Conservation (phyloP, 805 yeast genomes). For the Hyphopichia homilentoma region DNA sequence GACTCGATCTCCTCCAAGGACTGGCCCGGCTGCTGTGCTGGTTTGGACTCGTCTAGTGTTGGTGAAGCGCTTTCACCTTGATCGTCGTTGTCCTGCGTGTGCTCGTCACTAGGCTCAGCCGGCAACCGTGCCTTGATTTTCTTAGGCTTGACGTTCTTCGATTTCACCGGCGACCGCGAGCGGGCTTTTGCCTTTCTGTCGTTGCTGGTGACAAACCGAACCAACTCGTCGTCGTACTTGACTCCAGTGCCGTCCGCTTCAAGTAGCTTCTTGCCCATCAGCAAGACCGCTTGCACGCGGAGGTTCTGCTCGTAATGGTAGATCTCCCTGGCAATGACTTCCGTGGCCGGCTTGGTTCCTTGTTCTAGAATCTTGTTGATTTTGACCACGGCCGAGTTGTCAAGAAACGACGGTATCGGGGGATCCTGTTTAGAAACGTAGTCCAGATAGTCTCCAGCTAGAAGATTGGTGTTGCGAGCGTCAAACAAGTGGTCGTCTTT, state of each 20-base stretch:
- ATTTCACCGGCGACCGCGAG: background rate
- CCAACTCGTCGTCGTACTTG: conserved; percentile 3
- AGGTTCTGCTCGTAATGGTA: conserved; percentile 22
- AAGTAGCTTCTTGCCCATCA: conserved; percentile 18
- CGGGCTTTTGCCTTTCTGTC: background rate
- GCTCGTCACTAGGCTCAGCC: too few relatives aligned
- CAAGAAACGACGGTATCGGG: conserved; percentile 2
- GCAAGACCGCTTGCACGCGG: conserved; percentile 24
- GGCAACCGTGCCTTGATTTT: too few relatives aligned
- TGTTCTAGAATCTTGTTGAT: background rate
- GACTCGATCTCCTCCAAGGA: too few relatives aligned
- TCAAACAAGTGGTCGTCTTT: conserved; percentile 48
- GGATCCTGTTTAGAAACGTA: background rate
- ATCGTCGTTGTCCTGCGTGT: too few relatives aligned
- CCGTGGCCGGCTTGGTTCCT: too few relatives aligned
- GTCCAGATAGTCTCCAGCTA: conserved; percentile 17
- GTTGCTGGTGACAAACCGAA: background rate
- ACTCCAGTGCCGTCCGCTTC: conserved; percentile 7
- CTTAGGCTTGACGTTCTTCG: too few relatives aligned
- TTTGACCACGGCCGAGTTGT: conserved; percentile 1
- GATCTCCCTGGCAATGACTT: conserved; percentile 6
- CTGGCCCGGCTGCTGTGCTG: too few relatives aligned
- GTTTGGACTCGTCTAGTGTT: too few relatives aligned
- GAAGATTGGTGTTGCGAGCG: conserved; percentile 15
- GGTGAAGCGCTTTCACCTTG: too few relatives aligned